Evolutionary conservation across 2,329 filamentous ascomycete genomes (phyloP), one percentile per base, ranked within the genome.

Genomic region (Fusarium scirpi): DNA sequence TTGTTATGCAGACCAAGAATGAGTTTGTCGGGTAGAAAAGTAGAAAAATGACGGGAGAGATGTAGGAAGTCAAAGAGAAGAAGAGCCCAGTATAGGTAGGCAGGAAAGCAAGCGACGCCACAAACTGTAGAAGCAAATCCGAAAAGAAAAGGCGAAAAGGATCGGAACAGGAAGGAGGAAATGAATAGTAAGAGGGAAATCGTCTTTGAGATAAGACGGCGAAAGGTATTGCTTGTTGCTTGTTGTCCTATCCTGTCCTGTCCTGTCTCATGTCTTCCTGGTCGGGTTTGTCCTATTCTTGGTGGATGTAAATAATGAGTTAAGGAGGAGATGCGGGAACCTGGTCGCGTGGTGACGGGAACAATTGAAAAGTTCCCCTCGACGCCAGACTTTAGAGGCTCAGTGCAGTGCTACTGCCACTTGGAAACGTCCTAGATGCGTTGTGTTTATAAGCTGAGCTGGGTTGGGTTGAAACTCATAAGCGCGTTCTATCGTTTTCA

Each of bases 291-390:
- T 57, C 58, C 20, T 58, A 45, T 55, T 43, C 20, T 32, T 45
- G 40, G 51, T 58, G 63, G 63, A 71, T 71, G 68, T 70, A 71
- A 71, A 72, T 72, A 72, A 70, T 69, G 63, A 65, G 62, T 66
- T 57, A 65, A 70, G 69, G 69, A 71, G 68, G 68, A 72, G 69
- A 70, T 66, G 69, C 44, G 59, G 65, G 65, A 67, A 60, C 57
- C 69, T 46, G 51, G 69, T 71, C 69, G 69, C 69, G 69, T 70
- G 68, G 20, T 70, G 67, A 53, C 66, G 57, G 34, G 34, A 44
- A 70, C 67, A 64, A 70, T 67, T 45, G 51, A 53, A 55, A 56
- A 44, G 30, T 18, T 51, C 52, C 34, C 34, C 34, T 38, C 34
- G 34, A 38, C 48, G 40, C 43, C 57, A 45, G 29, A n/a, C 34